These are phyloP conservation scores for Helotiales sp. DNA, from an alignment of 2,329 filamentous ascomycete genomes.

Conservation along the genomic window DNA sequence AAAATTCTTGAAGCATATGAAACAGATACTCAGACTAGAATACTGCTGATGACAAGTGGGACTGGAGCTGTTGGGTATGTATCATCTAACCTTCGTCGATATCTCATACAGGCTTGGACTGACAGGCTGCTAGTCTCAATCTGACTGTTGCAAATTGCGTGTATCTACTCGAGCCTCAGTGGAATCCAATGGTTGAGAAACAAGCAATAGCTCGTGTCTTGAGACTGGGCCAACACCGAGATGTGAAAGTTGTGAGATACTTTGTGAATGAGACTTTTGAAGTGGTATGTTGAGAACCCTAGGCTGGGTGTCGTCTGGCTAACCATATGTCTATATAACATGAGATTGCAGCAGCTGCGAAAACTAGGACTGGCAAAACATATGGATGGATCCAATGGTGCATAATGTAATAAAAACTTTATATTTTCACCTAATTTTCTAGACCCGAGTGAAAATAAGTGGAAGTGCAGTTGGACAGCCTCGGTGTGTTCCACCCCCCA, in stretches of 20 bases:
- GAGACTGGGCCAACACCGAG: slow-evolving; percentile 26
- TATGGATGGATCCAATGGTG: background rate
- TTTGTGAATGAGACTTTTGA: slow-evolving; percentile 4
- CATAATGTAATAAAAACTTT: too few relatives aligned
- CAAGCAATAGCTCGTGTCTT: slow-evolving; percentile 28
- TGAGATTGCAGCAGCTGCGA: background rate
- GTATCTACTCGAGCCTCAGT: slow-evolving; percentile 32
- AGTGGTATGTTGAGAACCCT: background rate
- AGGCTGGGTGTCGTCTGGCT: background rate
- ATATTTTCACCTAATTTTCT: background rate
- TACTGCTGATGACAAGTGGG: slow-evolving; percentile 19
- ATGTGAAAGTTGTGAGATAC: slow-evolving; percentile 14
- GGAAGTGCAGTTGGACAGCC: background rate
- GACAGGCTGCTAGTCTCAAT: slow-evolving; percentile 3
- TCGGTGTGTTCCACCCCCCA: background rate
- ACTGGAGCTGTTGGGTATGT: slow-evolving; percentile 19
- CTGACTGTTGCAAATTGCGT: slow-evolving; percentile 26
- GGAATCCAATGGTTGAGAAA: slow-evolving; percentile 33
- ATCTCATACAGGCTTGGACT: background rate
- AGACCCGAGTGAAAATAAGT: background rate
- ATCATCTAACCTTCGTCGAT: background rate
- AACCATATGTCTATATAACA: background rate
- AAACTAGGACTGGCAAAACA: background rate
- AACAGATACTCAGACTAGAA: background rate
- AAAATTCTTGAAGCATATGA: slow-evolving; percentile 12